Evolutionary conservation across 805 yeast genomes (phyloP), one percentile per base, ranked within the genome.

Genomic region (Yarrowia yakushimensis): DNA sequence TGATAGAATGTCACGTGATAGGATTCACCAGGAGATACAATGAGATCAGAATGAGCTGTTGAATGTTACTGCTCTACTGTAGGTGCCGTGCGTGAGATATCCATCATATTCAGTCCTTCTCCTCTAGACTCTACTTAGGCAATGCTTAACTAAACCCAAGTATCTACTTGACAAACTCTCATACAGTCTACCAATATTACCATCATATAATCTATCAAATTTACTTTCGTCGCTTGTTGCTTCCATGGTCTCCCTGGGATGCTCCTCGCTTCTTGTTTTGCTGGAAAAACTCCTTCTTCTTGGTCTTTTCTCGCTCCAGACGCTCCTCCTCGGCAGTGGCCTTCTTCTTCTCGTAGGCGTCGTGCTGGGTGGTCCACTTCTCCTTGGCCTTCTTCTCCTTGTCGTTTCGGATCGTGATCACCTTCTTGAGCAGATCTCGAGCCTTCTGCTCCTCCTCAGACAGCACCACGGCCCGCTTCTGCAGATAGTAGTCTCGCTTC

Each of bases 401-500:
- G 64, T 87, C 94, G 70, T 85, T 89, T 70, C 90, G 84, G 60
- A 94, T 78, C 0, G 98, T 90, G 69, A 87, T 82, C 63, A 94
- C 85, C 76, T 89, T 89, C 75, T 87, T 93, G 80, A 94, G 83
- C 75, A 93, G 81, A 34, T 90, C 86, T 68, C 97, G 82, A 31
- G 96, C 92, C 77, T 90, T 88, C 86, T 90, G 90, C 75, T 93
- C 98, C 60, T 90, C 97, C 15, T 96, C 97, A 42, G 86, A 88
- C 39, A 92, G 76, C 7, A 94, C 94, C 61, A 94, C 97, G 1
- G 99, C 99, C 71, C 99, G 85, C 79, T 91, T 94, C 63, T 81
- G 82, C 83, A 87, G 73, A 72, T 93, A 94, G 0, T 97, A 85
- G 70, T 83, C 80, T 75, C 87, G 86, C 66, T 70, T 67, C 65